Conservation (phyloP, 805 yeast genomes). For the Hanseniaspora valbyensis region DNA sequence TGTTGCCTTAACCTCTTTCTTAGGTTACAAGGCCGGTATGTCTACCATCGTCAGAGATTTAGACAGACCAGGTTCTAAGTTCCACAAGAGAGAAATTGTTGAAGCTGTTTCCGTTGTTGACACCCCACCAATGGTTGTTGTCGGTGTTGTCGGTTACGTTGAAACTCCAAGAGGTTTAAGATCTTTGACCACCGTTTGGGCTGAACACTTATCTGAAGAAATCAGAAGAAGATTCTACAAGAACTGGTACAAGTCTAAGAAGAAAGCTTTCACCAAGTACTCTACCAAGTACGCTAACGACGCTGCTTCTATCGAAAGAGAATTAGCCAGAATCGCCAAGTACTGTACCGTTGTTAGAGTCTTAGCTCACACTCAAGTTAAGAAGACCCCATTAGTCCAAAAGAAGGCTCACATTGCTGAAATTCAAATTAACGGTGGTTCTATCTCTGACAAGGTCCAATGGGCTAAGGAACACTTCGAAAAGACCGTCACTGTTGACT, state of each 20-base stretch:
- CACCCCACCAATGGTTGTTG: slow-evolving; percentile 97
- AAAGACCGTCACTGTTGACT: slow-evolving; percentile 91
- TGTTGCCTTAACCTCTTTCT: slow-evolving; percentile 97
- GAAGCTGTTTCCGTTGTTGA: slow-evolving; percentile 99
- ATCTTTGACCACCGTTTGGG: slow-evolving; percentile 99
- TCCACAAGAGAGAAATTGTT: slow-evolving; percentile 99
- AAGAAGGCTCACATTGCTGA: slow-evolving; percentile 99
- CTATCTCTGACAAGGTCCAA: slow-evolving; percentile 90
- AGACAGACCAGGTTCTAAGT: slow-evolving; percentile 99
- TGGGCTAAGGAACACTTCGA: slow-evolving; percentile 99
- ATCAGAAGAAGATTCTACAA: slow-evolving; percentile 99
- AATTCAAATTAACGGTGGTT: slow-evolving; percentile 99
- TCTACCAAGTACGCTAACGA: slow-evolving; percentile 93
- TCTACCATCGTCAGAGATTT: slow-evolving; percentile 99
- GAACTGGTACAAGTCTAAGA: slow-evolving; percentile 99
- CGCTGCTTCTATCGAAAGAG: slow-evolving; percentile 81
- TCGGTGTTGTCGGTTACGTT: slow-evolving; percentile 99
- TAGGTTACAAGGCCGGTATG: slow-evolving; percentile 99
- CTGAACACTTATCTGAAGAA: slow-evolving; percentile 99
- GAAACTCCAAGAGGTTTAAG: slow-evolving; percentile 99
- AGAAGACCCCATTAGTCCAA: slow-evolving; percentile 97
- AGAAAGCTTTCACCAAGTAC: slow-evolving; percentile 99
- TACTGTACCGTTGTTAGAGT: slow-evolving; percentile 98
- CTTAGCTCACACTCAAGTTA: slow-evolving; percentile 97
- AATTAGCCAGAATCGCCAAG: slow-evolving; percentile 96